Evolutionary conservation across 805 yeast species (phyloP).

Genomic region (Lachancea sp.): DNA sequence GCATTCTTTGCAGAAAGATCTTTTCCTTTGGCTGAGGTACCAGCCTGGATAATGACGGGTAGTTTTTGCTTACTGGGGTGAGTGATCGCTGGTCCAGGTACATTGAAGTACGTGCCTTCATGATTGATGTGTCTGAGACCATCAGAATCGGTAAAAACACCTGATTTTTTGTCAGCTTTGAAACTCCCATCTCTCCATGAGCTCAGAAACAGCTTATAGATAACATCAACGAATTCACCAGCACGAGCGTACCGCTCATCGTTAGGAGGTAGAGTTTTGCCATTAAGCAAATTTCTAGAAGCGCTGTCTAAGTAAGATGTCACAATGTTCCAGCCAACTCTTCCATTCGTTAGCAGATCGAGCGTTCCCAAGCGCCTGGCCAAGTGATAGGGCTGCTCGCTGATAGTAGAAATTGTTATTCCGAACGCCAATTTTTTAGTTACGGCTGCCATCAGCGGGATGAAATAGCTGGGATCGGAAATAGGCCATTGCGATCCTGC

Average conservation of each 20-base stretch:
- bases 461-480: constrained; percentile 34
- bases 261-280: constrained; percentile 15
- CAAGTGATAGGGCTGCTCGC: constrained; percentile 36
- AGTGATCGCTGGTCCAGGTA: constrained; percentile 35
- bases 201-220: constrained; percentile 33
- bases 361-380: constrained; percentile 37
- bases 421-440: constrained; percentile 36
- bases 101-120: constrained; percentile 34
- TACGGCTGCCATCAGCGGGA: constrained; percentile 37
- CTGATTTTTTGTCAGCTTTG: constrained; percentile 15
- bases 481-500: constrained; percentile 34
- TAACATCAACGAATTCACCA: constrained; percentile 35
- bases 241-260: constrained; percentile 36
- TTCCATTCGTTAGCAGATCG: constrained; percentile 36
- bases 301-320: constrained; percentile 25
- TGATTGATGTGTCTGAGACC: constrained; percentile 34
- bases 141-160: constrained; percentile 31
- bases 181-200: constrained; percentile 36
- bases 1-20: constrained; percentile 38
- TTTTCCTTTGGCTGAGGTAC: constrained; percentile 34
- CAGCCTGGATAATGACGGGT: constrained; percentile 38
- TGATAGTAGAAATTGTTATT: constrained; percentile 35
- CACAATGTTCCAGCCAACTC: constrained; percentile 41
- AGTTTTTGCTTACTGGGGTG: constrained; percentile 37
- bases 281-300: too few relatives aligned